These are phyloP conservation scores for Colletotrichum coccodes DNA, from an alignment of 2,329 filamentous ascomycete species.

Conservation along the genomic window DNA sequence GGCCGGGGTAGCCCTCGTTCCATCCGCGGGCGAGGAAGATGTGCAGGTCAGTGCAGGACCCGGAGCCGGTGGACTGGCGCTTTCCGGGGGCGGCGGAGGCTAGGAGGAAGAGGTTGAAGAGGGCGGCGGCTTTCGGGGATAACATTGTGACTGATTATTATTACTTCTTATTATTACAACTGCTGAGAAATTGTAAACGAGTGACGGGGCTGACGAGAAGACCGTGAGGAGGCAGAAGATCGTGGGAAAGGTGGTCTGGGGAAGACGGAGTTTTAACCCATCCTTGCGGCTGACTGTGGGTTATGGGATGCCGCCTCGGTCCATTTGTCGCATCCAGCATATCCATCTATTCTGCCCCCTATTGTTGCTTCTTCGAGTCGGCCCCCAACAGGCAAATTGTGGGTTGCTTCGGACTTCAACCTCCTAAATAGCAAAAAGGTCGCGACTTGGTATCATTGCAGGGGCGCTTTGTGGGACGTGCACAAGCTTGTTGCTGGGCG, in stretches of 20 bases:
- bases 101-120: conserved; percentile 28
- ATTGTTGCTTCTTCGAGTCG: conserved; percentile 8
- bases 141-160: conserved; percentile 24
- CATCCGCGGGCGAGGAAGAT: conserved; percentile 42
- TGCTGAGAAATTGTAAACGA: conserved; percentile 5
- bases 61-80: conserved; percentile 22
- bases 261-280: conserved; percentile 15
- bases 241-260: neutral
- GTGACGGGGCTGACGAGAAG: conserved; percentile 7
- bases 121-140: conserved; percentile 11
- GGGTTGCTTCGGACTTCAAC: conserved; percentile 14
- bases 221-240: neutral
- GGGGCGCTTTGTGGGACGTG: conserved; percentile 13
- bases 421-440: conserved; percentile 8
- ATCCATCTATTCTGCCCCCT: neutral
- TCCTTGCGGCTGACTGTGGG: conserved; percentile 4
- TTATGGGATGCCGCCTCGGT: neutral
- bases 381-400: conserved; percentile 7
- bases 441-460: conserved; percentile 6
- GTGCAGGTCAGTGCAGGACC: conserved; percentile 41
- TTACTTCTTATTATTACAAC: conserved; percentile 6
- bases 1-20: conserved; percentile 43
- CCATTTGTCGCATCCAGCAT: conserved; percentile 20
- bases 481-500: conserved; percentile 15
- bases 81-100: conserved; percentile 30